phyloP scores from a whole-genome alignment of 495 filamentous ascomycete species.

The Annulohypoxylon stygium region DNA sequence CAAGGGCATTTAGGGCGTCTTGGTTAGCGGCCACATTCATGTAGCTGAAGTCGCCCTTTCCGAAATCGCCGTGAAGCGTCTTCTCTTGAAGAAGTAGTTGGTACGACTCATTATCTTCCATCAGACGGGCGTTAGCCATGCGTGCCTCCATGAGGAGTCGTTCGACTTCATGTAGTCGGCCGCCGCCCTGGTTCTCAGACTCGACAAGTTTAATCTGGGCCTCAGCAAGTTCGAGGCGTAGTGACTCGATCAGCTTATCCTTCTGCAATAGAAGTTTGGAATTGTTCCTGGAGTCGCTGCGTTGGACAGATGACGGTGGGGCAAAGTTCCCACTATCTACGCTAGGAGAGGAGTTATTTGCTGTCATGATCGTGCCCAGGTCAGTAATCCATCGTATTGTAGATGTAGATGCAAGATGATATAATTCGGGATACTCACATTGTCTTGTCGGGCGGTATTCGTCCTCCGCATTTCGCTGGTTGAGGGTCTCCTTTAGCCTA shows the following conservation, averaged over 20 bases:
- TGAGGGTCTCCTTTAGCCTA: constrained; percentile 86
- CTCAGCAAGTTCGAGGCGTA: constrained; percentile 92
- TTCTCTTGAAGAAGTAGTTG: constrained; percentile 93
- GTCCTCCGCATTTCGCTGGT: constrained; percentile 77
- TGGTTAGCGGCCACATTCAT: constrained; percentile 70
- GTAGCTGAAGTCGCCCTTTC: constrained; percentile 80
- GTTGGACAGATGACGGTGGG: constrained; percentile 83
- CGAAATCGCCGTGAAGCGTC: constrained; percentile 93
- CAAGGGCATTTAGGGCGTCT: constrained; percentile 68
- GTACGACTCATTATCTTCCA: constrained; percentile 99
- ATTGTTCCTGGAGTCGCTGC: constrained; percentile 85
- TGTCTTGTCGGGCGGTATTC: constrained; percentile 75
- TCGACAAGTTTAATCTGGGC: constrained; percentile 96
- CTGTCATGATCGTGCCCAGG: constrained; percentile 41
- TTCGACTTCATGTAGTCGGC: constrained; percentile 86
- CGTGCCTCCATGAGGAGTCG: constrained; percentile 87
- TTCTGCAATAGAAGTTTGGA: constrained; percentile 92
- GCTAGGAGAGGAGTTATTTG: constrained; percentile 67
- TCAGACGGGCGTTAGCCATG: constrained; percentile 92
- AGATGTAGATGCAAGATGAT: constrained; percentile 13
- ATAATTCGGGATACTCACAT: constrained; percentile 65
- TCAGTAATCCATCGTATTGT: constrained; percentile 35
- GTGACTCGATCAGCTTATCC: constrained; percentile 92
- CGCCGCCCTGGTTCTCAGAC: constrained; percentile 90
- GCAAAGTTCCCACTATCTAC: constrained; percentile 83